Percentiles rank a stretch among this genome's conserved stretches.
Evolutionary conservation across 2,329 filamentous ascomycete species (phyloP).

Genomic region (Pochonia chlamydosporia): DNA sequence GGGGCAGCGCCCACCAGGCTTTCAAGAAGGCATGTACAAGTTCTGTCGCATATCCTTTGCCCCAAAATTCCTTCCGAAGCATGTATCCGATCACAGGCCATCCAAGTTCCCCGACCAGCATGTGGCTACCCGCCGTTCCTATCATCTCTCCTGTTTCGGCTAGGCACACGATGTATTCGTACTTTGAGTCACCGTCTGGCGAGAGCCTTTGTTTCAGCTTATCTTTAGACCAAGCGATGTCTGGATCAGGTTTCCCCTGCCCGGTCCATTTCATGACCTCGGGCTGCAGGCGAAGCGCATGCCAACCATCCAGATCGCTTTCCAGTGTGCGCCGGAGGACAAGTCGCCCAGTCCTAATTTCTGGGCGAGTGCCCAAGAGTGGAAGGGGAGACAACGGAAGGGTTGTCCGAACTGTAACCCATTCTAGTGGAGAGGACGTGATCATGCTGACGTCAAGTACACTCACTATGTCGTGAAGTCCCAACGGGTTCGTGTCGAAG

Average conservation of each 20-base stretch:
- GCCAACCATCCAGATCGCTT: constrained; percentile 44
- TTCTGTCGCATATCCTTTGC: constrained; percentile 51
- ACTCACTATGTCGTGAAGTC: too few relatives aligned
- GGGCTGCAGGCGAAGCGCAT: constrained; percentile 48
- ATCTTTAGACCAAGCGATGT: constrained; percentile 35
- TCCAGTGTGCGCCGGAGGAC: constrained; percentile 44
- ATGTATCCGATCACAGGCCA: constrained; percentile 58
- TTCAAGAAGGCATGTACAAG: constrained; percentile 41
- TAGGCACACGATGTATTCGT: constrained; percentile 50
- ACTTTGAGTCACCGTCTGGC: constrained; percentile 43
- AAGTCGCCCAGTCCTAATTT: constrained; percentile 47
- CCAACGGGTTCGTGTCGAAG: too few relatives aligned
- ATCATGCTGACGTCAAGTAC: constrained; percentile 1
- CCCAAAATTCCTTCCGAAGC: constrained; percentile 47
- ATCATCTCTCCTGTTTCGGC: constrained; percentile 43
- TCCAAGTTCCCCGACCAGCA: constrained; percentile 29
- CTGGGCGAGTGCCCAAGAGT: constrained; percentile 28
- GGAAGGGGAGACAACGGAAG: constrained; percentile 38
- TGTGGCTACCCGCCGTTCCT: constrained; percentile 41
- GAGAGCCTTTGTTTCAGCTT: constrained; percentile 37
- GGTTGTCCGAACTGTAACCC: constrained; percentile 41
- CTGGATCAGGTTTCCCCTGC: constrained; percentile 34
- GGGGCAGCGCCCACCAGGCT: constrained; percentile 43
- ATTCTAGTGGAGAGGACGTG: constrained; percentile 17
- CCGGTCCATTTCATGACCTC: constrained; percentile 59